phyloP scores from a whole-genome alignment of 768 basidiomycete species.

The Pisolithus sp. region DNA sequence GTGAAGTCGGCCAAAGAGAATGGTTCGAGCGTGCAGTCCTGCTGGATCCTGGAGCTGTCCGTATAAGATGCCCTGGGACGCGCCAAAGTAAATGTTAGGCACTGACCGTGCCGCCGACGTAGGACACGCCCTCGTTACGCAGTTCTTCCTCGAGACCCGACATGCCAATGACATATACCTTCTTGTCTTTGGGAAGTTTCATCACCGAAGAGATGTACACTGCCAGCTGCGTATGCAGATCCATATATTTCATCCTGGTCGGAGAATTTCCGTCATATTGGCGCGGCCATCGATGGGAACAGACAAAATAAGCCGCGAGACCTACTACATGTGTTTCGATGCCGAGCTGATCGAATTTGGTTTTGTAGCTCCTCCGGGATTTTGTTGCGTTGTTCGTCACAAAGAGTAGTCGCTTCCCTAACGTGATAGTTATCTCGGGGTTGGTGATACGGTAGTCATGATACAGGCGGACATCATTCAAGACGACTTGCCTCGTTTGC shows the following conservation, averaged over 20 bases:
- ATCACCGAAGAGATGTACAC: slow-evolving; percentile 85
- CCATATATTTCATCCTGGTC: slow-evolving; percentile 91
- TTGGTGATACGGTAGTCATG: neutral
- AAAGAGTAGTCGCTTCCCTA: slow-evolving; percentile 81
- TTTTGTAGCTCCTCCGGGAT: slow-evolving; percentile 80
- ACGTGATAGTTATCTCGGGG: neutral
- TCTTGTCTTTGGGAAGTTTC: slow-evolving; percentile 84
- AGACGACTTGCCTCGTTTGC: slow-evolving; percentile 56
- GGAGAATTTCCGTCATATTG: neutral
- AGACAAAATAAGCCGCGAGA: neutral
- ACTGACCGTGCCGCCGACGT: slow-evolving; percentile 80
- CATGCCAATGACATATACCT: slow-evolving; percentile 94
- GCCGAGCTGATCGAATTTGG: slow-evolving; percentile 86
- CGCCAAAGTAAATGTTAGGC: neutral
- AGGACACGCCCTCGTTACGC: slow-evolving; percentile 73
- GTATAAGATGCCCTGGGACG: neutral
- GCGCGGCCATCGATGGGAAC: neutral
- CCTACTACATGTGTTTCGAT: slow-evolving; percentile 80
- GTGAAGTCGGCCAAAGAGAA: slow-evolving; percentile 67
- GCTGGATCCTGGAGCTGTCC: slow-evolving; percentile 63
- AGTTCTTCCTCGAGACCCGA: slow-evolving; percentile 90
- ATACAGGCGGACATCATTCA: neutral
- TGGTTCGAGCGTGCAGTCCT: slow-evolving; percentile 67
- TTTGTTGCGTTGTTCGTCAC: slow-evolving; percentile 98
- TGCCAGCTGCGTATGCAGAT: slow-evolving; percentile 82